Conservation (phyloP, 257 asterid species). For the Cordia subcordata region DNA sequence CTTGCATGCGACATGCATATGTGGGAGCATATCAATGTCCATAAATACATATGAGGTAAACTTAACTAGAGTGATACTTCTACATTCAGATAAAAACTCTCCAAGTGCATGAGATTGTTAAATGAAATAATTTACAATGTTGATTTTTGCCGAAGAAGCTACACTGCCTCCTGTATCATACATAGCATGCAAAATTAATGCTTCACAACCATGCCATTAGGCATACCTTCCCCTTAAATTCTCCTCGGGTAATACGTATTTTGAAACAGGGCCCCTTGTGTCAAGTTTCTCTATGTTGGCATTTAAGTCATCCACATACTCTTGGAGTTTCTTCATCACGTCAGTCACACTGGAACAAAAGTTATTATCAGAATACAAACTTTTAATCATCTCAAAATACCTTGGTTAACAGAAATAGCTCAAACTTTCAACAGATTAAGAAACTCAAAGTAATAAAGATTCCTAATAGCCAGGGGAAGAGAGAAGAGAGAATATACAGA, state of each 20-base stretch:
- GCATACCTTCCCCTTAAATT: conserved; percentile 85
- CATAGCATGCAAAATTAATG: not conserved
- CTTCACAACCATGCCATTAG: conserved; percentile 5
- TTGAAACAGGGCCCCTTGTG: conserved; percentile 78
- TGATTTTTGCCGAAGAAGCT: too few species aligned
- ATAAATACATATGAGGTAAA: too few species aligned
- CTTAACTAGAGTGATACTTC: too few species aligned
- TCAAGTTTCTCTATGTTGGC: conserved; percentile 71
- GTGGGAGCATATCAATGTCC: too few species aligned
- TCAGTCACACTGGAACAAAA: conserved; percentile 62
- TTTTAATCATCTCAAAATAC: not conserved
- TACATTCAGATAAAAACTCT: too few species aligned
- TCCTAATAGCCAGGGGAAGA: not conserved
- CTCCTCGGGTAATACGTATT: conserved; percentile 84
- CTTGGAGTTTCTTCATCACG: conserved; percentile 63
- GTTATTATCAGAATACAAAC: not conserved
- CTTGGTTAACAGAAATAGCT: not conserved
- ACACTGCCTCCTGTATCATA: too few species aligned
- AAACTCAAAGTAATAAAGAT: not conserved
- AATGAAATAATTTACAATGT: too few species aligned
- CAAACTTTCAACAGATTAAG: not conserved
- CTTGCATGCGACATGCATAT: too few species aligned
- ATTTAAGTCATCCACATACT: conserved; percentile 79
- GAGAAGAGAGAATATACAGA: not conserved
- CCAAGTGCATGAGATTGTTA: too few species aligned